Conservation (phyloP, 345 rosid species). For the Atalantia buxifolia region DNA sequence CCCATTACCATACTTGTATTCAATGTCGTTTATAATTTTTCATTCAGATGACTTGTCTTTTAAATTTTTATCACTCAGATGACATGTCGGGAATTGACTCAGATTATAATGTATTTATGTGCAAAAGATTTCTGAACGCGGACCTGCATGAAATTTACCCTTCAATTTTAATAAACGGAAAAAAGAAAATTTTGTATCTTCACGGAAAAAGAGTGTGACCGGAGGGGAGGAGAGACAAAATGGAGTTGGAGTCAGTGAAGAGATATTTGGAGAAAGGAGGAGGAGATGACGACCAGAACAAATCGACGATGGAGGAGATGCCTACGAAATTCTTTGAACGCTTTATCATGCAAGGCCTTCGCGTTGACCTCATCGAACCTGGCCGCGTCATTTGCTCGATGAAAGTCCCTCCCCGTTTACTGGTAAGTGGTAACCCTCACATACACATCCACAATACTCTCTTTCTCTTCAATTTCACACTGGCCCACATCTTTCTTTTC, state of each 20-base stretch:
- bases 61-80: too few species aligned
- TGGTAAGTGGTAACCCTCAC: constrained; percentile 60
- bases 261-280: constrained; percentile 57
- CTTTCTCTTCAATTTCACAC: too few species aligned
- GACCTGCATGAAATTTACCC: too few species aligned
- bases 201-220: neutral
- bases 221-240: neutral
- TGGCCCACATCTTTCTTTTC: neutral
- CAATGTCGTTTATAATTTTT: too few species aligned
- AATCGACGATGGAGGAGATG: constrained; percentile 31
- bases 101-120: too few species aligned
- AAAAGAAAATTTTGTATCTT: too few species aligned
- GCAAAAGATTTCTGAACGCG: too few species aligned
- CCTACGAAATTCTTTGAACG: constrained; percentile 57
- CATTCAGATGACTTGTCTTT: too few species aligned
- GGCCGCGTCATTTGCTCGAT: constrained; percentile 81
- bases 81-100: too few species aligned
- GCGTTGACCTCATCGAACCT: constrained; percentile 57
- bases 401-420: constrained; percentile 68
- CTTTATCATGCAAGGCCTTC: constrained; percentile 61
- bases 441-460: neutral
- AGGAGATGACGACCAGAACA: constrained; percentile 24
- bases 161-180: too few species aligned
- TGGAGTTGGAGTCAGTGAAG: constrained; percentile 61
- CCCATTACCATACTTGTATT: too few species aligned